phyloP scores from a whole-genome alignment of 305 asterid species.

The Fraxinus floribunda region DNA sequence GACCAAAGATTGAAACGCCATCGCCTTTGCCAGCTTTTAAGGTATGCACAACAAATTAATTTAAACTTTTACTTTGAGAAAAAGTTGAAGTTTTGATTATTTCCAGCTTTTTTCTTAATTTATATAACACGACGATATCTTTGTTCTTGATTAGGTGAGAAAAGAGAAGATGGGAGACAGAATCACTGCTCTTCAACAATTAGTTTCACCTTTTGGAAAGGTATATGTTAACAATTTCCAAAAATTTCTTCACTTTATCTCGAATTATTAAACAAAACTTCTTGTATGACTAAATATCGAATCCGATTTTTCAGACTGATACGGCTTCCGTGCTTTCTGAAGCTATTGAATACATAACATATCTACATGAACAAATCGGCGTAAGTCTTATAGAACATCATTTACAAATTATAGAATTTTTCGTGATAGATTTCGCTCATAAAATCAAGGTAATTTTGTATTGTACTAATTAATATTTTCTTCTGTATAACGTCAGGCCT shows the following conservation, averaged over 20 bases:
- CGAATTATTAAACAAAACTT: neutral
- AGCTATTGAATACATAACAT: conserved; percentile 84
- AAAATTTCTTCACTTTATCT: conserved; percentile 26
- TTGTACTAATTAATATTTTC: neutral
- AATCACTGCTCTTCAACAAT: conserved; percentile 99
- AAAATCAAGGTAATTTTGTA: neutral
- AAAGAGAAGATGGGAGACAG: conserved; percentile 99
- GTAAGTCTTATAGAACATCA: conserved; percentile 46
- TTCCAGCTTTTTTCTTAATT: conserved; percentile 19
- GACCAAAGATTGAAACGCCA: conserved; percentile 62
- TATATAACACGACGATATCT: conserved; percentile 9
- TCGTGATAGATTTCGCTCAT: neutral
- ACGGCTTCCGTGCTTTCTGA: conserved; percentile 97
- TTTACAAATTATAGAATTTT: neutral
- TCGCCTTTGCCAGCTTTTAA: conserved; percentile 81
- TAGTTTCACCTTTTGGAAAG: conserved; percentile 99
- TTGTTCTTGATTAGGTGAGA: conserved; percentile 64
- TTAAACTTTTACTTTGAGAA: neutral
- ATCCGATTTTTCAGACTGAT: conserved; percentile 62
- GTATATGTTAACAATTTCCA: conserved; percentile 32
- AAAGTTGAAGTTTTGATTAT: neutral
- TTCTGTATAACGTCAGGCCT: conserved; percentile 42
- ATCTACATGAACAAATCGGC: conserved; percentile 83
- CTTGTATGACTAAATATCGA: neutral
- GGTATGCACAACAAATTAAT: conserved; percentile 36